Evolutionary conservation across 495 filamentous ascomycete species (phyloP), one percentile per base, ranked within the genome.

Genomic region (Xylona heveae): DNA sequence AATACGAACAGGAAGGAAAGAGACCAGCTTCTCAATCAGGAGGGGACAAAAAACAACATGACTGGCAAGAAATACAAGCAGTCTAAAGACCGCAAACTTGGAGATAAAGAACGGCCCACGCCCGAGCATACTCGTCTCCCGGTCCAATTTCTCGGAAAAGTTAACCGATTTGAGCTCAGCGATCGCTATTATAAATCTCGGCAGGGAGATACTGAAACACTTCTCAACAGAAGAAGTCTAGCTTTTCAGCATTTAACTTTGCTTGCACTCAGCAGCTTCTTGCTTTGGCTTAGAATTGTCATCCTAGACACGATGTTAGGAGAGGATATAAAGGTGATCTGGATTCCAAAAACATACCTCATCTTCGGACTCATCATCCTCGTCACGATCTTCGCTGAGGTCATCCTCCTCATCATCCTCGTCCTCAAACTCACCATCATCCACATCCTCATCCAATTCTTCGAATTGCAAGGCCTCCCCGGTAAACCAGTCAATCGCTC

Each of bases 401-500:
- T 90, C 82, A 34, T 93, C 82, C 9, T 92, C 79, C 26, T 93
- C 83, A 18, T 93, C 84, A 19, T 93, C 84, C 19, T 91, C 82
- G 25, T 82, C 80, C 31, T 84, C 77, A 33, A 75, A 76, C 34
- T 78, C 78, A 36, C 73, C 80, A 33, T 78, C 70, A 35, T 90
- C 83, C 39, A 76, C 58, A 22, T 91, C 79, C 37, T 90, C 83
- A 33, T 85, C 80, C 4, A 93, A 44, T 46, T 92, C 85, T 64
- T 99, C 90, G 38, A 80, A 99, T 43, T 91, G 88, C 40, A 95
- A 71, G 34, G 90, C 90, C 57, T 99, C 88, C 24, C 90, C 90
- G 26, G 90, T 99, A 57, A 95, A 99, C 90, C 90, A 99, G 55
- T 95, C 90, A 46, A 99, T 85, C 12, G 90, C 90, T 44, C 83